Evolutionary conservation across 352 stramenopile genomes (phyloP), one percentile per base, ranked within the genome.

Genomic region (Phytophthora meadii): DNA sequence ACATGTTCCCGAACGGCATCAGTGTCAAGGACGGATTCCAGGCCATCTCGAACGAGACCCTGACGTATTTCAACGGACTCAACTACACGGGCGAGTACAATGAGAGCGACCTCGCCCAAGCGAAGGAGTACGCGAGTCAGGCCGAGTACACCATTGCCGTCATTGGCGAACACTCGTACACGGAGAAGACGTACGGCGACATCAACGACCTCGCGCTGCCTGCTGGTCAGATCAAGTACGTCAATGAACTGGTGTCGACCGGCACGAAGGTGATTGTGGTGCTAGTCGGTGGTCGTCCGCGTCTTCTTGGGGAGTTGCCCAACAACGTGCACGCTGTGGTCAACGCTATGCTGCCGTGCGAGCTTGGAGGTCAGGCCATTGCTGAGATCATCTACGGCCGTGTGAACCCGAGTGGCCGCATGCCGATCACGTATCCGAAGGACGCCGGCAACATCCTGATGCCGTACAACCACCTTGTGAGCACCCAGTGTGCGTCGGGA

Each of bases 351-450:
- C 70, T 96, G 6, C 86, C 86, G 8, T 86, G 89, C 5, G 82
- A 92, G 32, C 60, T 82, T 5, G 88, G 89, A 41, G 89, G 89
- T 0, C 79, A 91, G 59, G 88, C 87, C 8, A 82, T 96, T n/a
- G 84, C 88, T 8, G 85, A 96, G 64, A 87, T 96, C 45, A 58
- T 96, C 14, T 90, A 88, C 54, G 89, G 89, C 15, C 57, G 72
- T n/a, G 74, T 89, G 24, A 95, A 93, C 65, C 87, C 89, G n/a
- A 95, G 86, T 19, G 89, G 89, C 11, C 67, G 81, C 32, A 72
- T 96, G 24, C 84, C 88, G 11, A 89, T 96, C 64, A 96, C 87
- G 17, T 97, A 92, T 71, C 86, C 83, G 22, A 85, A 84, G 64
- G 64, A 88, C 55, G 58, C 73, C 3, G 77, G 56, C 15, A 89